phyloP scores from a whole-genome alignment of 73 alveolate genomes.

The Paramecium bursaria region DNA sequence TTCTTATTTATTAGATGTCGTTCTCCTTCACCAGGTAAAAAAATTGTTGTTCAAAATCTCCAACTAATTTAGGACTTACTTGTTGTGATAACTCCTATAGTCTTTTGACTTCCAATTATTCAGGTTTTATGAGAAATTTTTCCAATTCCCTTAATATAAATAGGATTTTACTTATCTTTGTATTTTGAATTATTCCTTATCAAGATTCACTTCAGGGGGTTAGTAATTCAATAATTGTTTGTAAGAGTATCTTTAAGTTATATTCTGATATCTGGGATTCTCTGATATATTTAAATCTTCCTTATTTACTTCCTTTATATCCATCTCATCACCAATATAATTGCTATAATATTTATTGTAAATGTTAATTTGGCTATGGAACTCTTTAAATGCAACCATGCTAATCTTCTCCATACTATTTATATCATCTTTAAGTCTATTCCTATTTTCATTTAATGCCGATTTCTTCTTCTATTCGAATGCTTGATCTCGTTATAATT shows the following conservation, averaged over 20 bases:
- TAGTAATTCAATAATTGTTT: conserved; percentile 15
- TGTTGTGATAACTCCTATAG: background rate
- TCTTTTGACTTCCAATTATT: conserved; percentile 6
- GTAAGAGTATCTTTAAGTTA: conserved; percentile 7
- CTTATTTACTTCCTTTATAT: conserved; percentile 5
- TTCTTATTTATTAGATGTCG: background rate
- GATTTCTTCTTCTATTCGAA: conserved; percentile 36
- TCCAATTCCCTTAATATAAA: background rate
- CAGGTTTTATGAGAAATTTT: background rate
- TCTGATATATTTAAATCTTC: conserved; percentile 38
- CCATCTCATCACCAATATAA: conserved; percentile 4
- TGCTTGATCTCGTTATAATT: conserved; percentile 1
- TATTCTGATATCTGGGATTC: background rate
- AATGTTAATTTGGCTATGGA: conserved; percentile 26
- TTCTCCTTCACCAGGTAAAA: background rate
- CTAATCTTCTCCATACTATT: conserved; percentile 40
- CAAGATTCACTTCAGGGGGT: conserved; percentile 4
- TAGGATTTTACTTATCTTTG: background rate
- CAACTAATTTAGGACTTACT: background rate
- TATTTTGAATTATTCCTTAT: background rate
- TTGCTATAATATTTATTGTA: conserved; percentile 50
- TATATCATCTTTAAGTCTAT: conserved; percentile 5
- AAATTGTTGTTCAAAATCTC: conserved; percentile 3
- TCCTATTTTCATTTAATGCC: conserved; percentile 13
- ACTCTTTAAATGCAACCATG: conserved; percentile 38